A percentile compares a stretch with the other conserved stretches of the same genome.
Conservation (phyloP, 2,329 filamentous ascomycete species). For the Gaeumannomyces sp. region DNA sequence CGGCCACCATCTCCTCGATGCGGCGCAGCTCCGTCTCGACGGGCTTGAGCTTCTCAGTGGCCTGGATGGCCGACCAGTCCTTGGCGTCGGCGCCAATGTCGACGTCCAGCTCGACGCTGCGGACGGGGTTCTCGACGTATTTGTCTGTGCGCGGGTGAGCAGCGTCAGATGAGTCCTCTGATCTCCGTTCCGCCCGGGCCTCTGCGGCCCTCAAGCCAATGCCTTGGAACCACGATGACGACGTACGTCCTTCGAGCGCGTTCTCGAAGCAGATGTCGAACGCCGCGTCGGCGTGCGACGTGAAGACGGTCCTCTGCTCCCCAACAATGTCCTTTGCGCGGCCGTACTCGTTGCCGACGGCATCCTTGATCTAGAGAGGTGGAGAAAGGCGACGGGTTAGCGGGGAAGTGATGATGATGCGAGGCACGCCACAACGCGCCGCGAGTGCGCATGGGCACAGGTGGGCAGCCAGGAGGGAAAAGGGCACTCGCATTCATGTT, state of each 20-base stretch:
- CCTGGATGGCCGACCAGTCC: conserved; percentile 96
- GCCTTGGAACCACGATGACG: background rate
- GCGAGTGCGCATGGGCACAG: background rate
- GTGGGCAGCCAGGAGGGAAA: background rate
- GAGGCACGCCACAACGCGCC: background rate
- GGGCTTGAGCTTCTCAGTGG: conserved; percentile 94
- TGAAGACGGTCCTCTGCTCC: conserved; percentile 90
- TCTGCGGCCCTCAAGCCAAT: no score
- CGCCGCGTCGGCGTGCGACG: conserved; percentile 80
- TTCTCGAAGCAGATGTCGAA: conserved; percentile 99
- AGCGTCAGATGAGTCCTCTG: background rate
- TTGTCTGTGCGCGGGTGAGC: conserved; percentile 14
- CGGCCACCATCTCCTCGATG: conserved; percentile 82
- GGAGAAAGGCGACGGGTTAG: no score
- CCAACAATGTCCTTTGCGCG: conserved; percentile 84
- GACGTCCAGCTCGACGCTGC: conserved; percentile 84
- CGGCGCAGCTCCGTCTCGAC: conserved; percentile 90
- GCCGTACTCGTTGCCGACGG: conserved; percentile 93
- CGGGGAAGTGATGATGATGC: no score
- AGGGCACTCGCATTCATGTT: conserved; percentile 75
- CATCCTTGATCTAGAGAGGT: conserved; percentile 72
- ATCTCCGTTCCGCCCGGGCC: no score
- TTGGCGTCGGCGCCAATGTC: conserved; percentile 96
- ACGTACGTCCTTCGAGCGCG: conserved; percentile 62
- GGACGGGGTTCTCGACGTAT: conserved; percentile 44